A percentile compares a stretch with the other conserved stretches of the same genome.
These are phyloP conservation scores for Nitzschia palea DNA, from an alignment of 108 stramenopile species.

Conservation along the genomic window DNA sequence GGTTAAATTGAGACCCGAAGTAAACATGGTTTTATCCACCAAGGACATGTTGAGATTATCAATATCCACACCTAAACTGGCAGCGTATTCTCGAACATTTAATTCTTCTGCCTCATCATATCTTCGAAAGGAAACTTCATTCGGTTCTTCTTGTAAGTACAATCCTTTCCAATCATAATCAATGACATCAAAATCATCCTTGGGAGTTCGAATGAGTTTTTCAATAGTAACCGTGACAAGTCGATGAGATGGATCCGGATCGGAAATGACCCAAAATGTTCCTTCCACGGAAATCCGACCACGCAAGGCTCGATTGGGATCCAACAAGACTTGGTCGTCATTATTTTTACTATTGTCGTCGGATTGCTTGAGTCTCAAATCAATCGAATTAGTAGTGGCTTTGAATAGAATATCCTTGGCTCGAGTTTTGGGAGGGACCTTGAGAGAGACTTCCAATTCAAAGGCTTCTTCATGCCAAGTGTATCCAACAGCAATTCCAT, in stretches of 20 bases:
- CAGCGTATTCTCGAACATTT: constrained; percentile 78
- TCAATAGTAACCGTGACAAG: constrained; percentile 72
- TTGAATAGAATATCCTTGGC: constrained; percentile 71
- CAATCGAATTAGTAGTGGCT: constrained; percentile 51
- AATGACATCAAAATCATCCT: constrained; percentile 63
- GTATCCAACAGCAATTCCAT: constrained; percentile 66
- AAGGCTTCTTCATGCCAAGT: constrained; percentile 80
- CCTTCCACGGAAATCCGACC: constrained; percentile 73
- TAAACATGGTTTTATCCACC: constrained; percentile 87
- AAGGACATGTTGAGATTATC: constrained; percentile 87
- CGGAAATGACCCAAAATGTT: constrained; percentile 79
- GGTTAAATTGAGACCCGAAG: constrained; percentile 68
- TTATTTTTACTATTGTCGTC: constrained; percentile 1
- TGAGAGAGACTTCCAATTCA: constrained; percentile 75
- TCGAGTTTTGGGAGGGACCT: constrained; percentile 58
- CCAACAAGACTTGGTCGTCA: constrained; percentile 44
- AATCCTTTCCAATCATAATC: constrained; percentile 88
- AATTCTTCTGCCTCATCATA: constrained; percentile 81
- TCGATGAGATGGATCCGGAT: constrained; percentile 36
- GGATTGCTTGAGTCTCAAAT: constrained; percentile 33
- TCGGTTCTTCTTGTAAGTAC: constrained; percentile 65
- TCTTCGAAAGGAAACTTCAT: constrained; percentile 59
- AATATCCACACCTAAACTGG: constrained; percentile 81
- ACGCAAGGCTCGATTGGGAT: constrained; percentile 58
- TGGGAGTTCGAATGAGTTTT: constrained; percentile 46